These are phyloP conservation scores for Brassica juncea DNA, from an alignment of 345 rosid genomes.

Conservation along the genomic window DNA sequence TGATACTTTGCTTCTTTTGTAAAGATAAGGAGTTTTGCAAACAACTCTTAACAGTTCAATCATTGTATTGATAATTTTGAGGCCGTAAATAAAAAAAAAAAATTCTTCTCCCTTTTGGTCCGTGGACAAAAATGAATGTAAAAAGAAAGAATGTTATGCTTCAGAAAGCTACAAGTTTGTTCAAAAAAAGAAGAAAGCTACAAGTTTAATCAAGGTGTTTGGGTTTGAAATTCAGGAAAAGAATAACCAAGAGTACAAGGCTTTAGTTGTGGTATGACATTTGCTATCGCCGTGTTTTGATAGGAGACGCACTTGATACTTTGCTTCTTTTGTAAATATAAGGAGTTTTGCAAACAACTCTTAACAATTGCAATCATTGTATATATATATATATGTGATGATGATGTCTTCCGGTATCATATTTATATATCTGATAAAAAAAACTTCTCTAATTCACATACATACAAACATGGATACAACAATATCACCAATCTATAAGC, in stretches of 20 bases:
- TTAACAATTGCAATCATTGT: background rate
- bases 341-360: background rate
- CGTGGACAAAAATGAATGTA: background rate
- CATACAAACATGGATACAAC: background rate
- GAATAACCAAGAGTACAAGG: background rate
- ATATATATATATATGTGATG: background rate
- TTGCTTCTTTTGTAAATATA: background rate
- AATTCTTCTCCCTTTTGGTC: background rate
- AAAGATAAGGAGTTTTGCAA: background rate
- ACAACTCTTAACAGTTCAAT: background rate
- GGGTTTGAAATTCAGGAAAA: background rate
- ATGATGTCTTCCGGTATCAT: background rate
- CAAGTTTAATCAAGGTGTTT: background rate
- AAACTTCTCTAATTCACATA: background rate
- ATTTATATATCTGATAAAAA: background rate
- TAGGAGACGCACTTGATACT: background rate
- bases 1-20: background rate
- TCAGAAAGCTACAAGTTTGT: background rate
- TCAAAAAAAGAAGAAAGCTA: background rate
- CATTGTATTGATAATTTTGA: too few species aligned
- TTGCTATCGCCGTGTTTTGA: background rate
- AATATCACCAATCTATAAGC: background rate
- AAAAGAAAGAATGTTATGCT: background rate
- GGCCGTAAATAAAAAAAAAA: too few species aligned
- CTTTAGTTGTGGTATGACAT: background rate